These are phyloP conservation scores for Willaertia magna DNA, from an alignment of 208 protist genomes.

Conservation along the genomic window DNA sequence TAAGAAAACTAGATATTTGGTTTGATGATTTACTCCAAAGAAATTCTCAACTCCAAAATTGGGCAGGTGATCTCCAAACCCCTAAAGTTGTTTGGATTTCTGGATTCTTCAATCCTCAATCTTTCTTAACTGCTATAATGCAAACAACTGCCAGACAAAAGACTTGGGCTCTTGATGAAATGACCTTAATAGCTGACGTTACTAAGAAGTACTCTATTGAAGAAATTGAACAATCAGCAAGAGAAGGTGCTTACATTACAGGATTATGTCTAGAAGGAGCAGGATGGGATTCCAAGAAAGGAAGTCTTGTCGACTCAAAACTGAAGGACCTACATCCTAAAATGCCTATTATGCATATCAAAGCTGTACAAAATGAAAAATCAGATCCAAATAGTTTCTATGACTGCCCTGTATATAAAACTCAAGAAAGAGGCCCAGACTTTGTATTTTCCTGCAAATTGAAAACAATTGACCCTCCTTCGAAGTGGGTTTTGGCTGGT, in stretches of 20 bases:
- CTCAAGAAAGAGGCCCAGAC: slow-evolving; percentile 73
- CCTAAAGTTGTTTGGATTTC: slow-evolving; percentile 82
- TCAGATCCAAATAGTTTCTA: slow-evolving; percentile 41
- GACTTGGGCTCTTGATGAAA: slow-evolving; percentile 88
- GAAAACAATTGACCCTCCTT: slow-evolving; percentile 76
- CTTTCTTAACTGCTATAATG: slow-evolving; percentile 96
- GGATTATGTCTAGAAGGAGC: slow-evolving; percentile 92
- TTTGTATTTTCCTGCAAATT: slow-evolving; percentile 88
- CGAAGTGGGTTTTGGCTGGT: slow-evolving; percentile 91
- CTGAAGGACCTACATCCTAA: slow-evolving; percentile 82
- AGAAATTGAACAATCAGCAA: slow-evolving; percentile 73
- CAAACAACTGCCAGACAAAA: slow-evolving; percentile 92
- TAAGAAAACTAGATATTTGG: slow-evolving; percentile 81
- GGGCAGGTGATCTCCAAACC: slow-evolving; percentile 73
- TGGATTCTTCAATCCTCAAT: slow-evolving; percentile 96
- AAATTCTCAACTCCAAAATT: slow-evolving; percentile 80
- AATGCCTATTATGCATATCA: slow-evolving; percentile 81
- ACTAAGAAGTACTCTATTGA: slow-evolving; percentile 81
- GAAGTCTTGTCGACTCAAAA: slow-evolving; percentile 74
- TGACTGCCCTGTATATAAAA: slow-evolving; percentile 94
- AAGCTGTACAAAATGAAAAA: slow-evolving; percentile 70
- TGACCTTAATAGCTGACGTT: slow-evolving; percentile 77
- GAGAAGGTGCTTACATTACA: slow-evolving; percentile 91
- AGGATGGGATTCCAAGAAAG: slow-evolving; percentile 76
- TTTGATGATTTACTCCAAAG: slow-evolving; percentile 82